Base-by-base conservation (phyloP, 768 basidiomycete species). In the Termitomyces sp. region DNA sequence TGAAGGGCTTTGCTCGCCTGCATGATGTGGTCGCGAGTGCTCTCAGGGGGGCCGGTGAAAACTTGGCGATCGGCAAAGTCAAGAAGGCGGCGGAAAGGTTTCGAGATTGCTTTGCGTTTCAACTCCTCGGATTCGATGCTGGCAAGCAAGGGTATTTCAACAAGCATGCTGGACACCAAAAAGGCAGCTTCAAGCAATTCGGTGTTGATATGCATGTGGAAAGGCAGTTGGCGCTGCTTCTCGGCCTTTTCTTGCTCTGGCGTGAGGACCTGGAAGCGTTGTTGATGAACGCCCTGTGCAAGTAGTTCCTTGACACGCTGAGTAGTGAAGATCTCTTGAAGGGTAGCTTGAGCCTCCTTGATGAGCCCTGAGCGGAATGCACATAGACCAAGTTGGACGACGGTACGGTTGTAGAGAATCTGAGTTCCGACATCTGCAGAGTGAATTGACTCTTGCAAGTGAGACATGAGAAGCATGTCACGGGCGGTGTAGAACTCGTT, bases 191-290 rank as follows among this genome's bases (percentile, higher is more conserved):
- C 97, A 58, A 98, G 80, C 9, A 99, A 81, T 75, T 98, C 97
- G 15, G 97, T 94, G 78, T 98, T 99, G 76, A 98, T 95, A 75
- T 99, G 97, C 91, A 98, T 92, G 75, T 99, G 97, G 89, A 98
- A 99, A 33, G 97, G 97, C 24, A 99, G 82, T 68, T 98, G 94
- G 38, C 97, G 86, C 66, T 94, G 90, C 66, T 95, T 92, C 74
- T 99, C 97, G 3, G 95, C 88, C 71, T 95, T 92, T 74, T 99
- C 97, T 76, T 99, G 97, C 74, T 99, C 97, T 1, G 94, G 94
- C 13, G 90, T 86, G 60, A 96, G 78, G 9, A 86, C 84, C 67
- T 92, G 90, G 81, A 88, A 96, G 38, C 95, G 86, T 68, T 94
- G 92, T 69, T 92, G 90, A 73, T 98, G 96, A 3, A 96, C 90